Evolutionary conservation across 306 rosid genomes (phyloP), one percentile per base, ranked within the genome.

Genomic region (Fragaria vesca): DNA sequence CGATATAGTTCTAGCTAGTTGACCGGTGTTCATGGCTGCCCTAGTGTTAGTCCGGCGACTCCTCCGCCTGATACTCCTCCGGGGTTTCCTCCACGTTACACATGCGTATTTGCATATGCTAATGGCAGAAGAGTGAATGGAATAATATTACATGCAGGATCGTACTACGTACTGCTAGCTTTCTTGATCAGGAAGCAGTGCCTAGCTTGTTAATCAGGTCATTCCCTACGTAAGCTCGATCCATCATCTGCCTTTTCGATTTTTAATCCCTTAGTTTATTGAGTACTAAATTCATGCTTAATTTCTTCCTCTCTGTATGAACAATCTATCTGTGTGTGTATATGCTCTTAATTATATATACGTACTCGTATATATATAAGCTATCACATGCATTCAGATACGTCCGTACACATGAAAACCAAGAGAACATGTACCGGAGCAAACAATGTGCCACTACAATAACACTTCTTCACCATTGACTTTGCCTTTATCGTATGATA

Each of bases 41-140:
- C 8, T 17, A 13, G 12, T 36, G 8, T 45, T 34, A 8, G 36
- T 46, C 26, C 30, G 47, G 72, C 83, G 76, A 38, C 26, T 32
- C 20, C 58, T 45, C 47, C 24, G 72, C 72, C 80, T 6, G 11
- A 34, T 24, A 75, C 12, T 47, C 66, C 66, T 74, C 80, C 80
- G 80, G 46, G 46, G 76, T 34, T 80, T 38, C 62, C 80, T 80
- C 57, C 80, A 60, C 76, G 66, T 68, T 43, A 4, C 76, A 80
- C 65, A 15, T 66, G 48, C 71, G 16, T 36, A 32, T 63, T 2
- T 30, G 21, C 67, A 30, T 11, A 62, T 30, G 68, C 68, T 30
- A 2, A 12, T 54, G 79, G 67, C 78, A 7, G 32, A 20, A 55
- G 12, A 66, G 66, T 26, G 2, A 30, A 15, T 30, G 36, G 32